phyloP scores from a whole-genome alignment of 169 alveolate genomes.

The Cryptosporidium canis region DNA sequence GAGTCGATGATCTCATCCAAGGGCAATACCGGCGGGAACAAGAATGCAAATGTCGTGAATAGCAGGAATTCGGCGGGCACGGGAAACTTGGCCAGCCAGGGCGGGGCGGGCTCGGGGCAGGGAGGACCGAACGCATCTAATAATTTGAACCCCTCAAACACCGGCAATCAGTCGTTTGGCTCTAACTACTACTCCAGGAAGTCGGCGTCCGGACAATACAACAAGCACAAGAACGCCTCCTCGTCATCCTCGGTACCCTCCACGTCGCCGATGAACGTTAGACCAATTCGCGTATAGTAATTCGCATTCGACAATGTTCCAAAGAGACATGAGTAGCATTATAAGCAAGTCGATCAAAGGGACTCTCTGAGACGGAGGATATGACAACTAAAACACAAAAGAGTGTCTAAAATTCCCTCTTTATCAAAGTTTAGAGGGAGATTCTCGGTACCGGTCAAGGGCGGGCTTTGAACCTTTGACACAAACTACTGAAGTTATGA shows the following conservation, averaged over 20 bases:
- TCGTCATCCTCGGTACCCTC: slow-evolving; percentile 2
- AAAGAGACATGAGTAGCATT: not conserved
- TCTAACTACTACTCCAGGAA: slow-evolving; percentile 51
- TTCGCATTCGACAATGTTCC: not conserved
- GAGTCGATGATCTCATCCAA: slow-evolving; percentile 52
- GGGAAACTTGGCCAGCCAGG: not conserved
- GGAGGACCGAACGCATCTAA: not conserved
- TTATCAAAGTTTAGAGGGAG: not conserved
- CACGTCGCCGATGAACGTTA: not conserved
- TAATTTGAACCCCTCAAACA: not conserved
- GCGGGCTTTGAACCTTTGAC: not conserved
- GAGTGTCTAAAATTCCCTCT: not conserved
- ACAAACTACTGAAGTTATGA: not conserved
- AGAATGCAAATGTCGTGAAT: not conserved
- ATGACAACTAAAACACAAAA: not conserved
- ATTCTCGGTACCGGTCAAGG: not conserved
- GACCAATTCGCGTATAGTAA: slow-evolving; percentile 31
- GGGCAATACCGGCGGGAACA: not conserved
- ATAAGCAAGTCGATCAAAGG: not conserved
- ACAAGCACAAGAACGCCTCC: not conserved
- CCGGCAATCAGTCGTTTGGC: not conserved
- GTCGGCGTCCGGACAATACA: not conserved
- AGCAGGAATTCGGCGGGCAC: slow-evolving; percentile 17
- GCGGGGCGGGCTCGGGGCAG: not conserved
- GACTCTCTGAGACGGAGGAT: no score